A percentile compares a stretch with the other conserved stretches of the same genome.
phyloP scores from a whole-genome alignment of 805 yeast species.

The Kuraishia molischiana region DNA sequence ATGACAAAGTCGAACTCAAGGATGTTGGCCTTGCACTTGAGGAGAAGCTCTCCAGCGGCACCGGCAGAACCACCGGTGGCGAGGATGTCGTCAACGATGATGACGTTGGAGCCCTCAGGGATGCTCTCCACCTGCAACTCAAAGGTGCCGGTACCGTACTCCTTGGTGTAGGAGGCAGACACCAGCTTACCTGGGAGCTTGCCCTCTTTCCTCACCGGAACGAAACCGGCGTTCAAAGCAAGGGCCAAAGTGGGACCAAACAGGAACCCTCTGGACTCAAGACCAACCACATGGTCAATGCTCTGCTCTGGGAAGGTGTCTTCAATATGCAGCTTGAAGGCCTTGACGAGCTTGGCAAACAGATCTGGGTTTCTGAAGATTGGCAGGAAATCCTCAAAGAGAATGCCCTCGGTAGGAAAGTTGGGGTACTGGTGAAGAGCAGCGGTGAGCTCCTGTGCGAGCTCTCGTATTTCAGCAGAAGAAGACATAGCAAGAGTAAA shows the following conservation, averaged over 20 bases:
- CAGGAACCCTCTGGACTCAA: conserved; percentile 94
- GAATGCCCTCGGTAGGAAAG: conserved; percentile 87
- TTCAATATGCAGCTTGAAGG: conserved; percentile 68
- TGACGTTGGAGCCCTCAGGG: conserved; percentile 69
- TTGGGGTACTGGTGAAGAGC: conserved; percentile 77
- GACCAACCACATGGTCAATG: conserved; percentile 85
- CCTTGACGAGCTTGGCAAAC: conserved; percentile 73
- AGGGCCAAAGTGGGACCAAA: conserved; percentile 95
- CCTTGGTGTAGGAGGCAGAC: conserved; percentile 72
- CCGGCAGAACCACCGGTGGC: conserved; percentile 97
- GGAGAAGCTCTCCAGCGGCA: conserved; percentile 84
- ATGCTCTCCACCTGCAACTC: conserved; percentile 82
- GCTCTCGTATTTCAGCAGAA: conserved; percentile 14
- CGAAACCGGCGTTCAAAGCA: conserved; percentile 80
- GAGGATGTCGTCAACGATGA: conserved; percentile 90
- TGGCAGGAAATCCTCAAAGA: conserved; percentile 95
- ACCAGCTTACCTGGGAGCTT: conserved; percentile 84
- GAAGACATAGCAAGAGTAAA: background rate
- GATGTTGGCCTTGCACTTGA: conserved; percentile 57
- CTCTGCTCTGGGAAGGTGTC: conserved; percentile 40
- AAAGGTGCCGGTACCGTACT: conserved; percentile 85
- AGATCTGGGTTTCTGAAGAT: conserved; percentile 75
- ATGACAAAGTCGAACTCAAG: conserved; percentile 80
- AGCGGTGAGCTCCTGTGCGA: conserved; percentile 37
- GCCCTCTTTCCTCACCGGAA: conserved; percentile 93